Evolutionary conservation across 352 stramenopile genomes (phyloP), one percentile per base, ranked within the genome.

Genomic region (Phytophthora parvispora): DNA sequence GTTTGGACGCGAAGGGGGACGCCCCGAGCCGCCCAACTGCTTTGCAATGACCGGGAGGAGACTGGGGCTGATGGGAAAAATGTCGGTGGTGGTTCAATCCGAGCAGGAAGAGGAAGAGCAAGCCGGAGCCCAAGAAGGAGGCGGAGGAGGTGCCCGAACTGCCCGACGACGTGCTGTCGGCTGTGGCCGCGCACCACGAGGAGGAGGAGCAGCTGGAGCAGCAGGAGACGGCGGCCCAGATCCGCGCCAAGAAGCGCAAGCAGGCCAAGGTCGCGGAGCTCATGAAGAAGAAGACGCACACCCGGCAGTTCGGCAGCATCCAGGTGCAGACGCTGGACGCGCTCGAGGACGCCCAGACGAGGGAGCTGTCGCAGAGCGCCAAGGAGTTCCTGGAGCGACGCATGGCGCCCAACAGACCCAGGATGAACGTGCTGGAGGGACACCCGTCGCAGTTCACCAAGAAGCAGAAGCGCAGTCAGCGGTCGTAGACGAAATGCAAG

Each of bases 261-360:
- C 54, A 76, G 48, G 64, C 52, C 4, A 77, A 77, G 43, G n/a
- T 75, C 18, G 58, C 50, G 2, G 71, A 76, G 20, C 24, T 72
- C 42, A 55, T 80, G 67, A 32, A 69, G 45, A 74, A 77, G 72
- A 89, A 91, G 71, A 87, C 60, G 29, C 87, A 95, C 70, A 88
- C 87, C 62, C 80, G 84, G 32, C 77, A 92, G 59, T 95, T 95
- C 45, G 87, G 83, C 45, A 83, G 82, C 57, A 83, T 95, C 53
- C 66, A 92, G 28, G 86, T 94, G 67, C 83, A 92, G 74, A 94
- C 86, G 22, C 73, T 92, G 31, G 78, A 85, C 15, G 60, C 72
- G 12, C 49, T 92, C 24, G 76, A 81, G 34, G 65, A 72, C 1
- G 67, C 65, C n/a, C 68, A 84, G 59, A 76, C 74, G 27, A 88